Evolutionary conservation across 164 flowering plant species (phyloP).

Genomic region (Aristolochia contorta): DNA sequence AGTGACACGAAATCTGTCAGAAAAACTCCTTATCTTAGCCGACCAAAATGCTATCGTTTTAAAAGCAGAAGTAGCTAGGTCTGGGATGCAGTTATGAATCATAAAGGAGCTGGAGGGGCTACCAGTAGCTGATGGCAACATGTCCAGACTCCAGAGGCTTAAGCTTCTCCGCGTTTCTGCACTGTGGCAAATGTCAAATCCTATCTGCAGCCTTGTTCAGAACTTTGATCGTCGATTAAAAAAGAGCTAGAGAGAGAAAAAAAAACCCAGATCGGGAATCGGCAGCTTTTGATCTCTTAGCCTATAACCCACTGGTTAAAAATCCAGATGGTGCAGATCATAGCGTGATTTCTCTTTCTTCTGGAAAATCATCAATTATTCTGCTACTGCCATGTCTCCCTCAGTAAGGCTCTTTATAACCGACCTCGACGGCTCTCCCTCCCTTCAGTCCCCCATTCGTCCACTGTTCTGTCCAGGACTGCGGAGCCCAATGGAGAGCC

Average conservation of each 20-base stretch:
- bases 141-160: neutral
- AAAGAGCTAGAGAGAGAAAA: too few species aligned
- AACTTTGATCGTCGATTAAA: too few species aligned
- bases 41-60: too few species aligned
- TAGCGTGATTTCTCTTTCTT: neutral
- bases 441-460: conserved; percentile 10
- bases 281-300: neutral
- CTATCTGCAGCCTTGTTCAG: neutral
- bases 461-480: conserved; percentile 5
- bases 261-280: too few species aligned
- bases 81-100: neutral
- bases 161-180: conserved; percentile 9
- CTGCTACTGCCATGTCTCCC: neutral
- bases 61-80: too few species aligned
- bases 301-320: conserved; percentile 4
- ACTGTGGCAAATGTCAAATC: conserved; percentile 16
- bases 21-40: too few species aligned
- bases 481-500: conserved; percentile 4
- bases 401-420: conserved; percentile 9
- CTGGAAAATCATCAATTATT: conserved; percentile 2
- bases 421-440: neutral
- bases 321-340: neutral
- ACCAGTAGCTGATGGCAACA: neutral
- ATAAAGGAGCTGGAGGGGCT: conserved; percentile 2
- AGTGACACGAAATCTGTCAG: too few species aligned